Percentiles rank a stretch among this genome's conserved stretches.
phyloP scores from a whole-genome alignment of 768 basidiomycete species.

The Tulasnella sp. region DNA sequence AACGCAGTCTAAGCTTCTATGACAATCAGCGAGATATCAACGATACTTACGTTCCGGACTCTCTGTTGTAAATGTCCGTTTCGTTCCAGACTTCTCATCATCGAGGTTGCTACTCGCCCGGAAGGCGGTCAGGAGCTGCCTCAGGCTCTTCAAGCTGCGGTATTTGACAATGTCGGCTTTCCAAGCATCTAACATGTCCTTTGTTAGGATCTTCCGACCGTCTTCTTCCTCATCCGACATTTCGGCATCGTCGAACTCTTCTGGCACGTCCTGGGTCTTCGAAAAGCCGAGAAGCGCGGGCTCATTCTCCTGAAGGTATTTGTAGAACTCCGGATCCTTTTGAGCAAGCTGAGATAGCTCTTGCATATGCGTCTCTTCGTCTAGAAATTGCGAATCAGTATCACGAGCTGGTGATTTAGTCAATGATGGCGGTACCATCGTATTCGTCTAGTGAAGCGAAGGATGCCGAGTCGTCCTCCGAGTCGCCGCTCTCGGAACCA shows the following conservation, averaged over 20 bases:
- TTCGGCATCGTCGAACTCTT: constrained; percentile 32
- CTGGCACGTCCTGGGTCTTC: constrained; percentile 29
- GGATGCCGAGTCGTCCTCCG: constrained; percentile 46
- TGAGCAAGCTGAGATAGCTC: constrained; percentile 83
- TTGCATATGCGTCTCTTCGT: constrained; percentile 65
- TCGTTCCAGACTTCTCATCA: constrained; percentile 36
- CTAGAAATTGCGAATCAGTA: constrained; percentile 27
- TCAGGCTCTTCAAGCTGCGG: constrained; percentile 69
- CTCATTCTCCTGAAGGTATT: constrained; percentile 95
- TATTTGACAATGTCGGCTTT: constrained; percentile 82
- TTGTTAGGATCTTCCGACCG: constrained; percentile 41
- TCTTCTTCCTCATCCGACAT: constrained; percentile 35
- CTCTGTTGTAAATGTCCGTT: constrained; percentile 75
- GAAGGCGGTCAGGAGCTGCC: constrained; percentile 82
- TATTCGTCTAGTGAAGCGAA: constrained; percentile 72
- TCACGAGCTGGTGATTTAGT: not conserved
- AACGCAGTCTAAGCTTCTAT: constrained; percentile 11
- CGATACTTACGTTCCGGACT: constrained; percentile 49
- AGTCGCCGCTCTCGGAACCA: constrained; percentile 24
- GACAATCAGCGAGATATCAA: not conserved
- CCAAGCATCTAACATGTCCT: constrained; percentile 64
- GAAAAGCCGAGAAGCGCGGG: constrained; percentile 78
- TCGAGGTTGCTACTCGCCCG: constrained; percentile 84
- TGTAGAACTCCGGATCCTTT: constrained; percentile 98
- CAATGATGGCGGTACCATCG: constrained; percentile 36